Base-by-base conservation (phyloP, 768 basidiomycete species). In the Megacollybia marginata region DNA sequence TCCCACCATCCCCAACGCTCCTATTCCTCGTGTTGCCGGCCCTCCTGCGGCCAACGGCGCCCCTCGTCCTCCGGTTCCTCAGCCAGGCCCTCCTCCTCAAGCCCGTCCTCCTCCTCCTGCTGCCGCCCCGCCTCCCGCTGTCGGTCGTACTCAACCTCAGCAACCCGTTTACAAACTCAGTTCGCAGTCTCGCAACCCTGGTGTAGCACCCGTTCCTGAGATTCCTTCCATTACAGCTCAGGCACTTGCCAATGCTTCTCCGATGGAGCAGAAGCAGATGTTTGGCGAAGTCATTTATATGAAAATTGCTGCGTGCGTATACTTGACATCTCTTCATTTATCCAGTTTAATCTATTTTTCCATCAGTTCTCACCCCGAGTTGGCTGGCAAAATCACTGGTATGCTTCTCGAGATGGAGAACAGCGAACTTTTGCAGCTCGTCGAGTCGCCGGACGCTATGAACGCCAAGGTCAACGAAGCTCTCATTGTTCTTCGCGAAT, bases 331-430 rank as follows among this genome's bases (percentile, higher is more conserved):
- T 49, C 53, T 50, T 20, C 50, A 63, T 34, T 33, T 2, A 28
- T 57, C 19, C 19, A 36, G 19, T 16, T 23, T 44, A 34, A 12
- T n/a, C n/a, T 38, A 20, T 48, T 53, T 46, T 49, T 7, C 53
- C 48, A 44, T 43, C 44, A 91, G 85, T 19, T 65, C 83, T 50
- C 85, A 98, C 60, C 91, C 93, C 51, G 94, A 95, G 18, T 74
- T 96, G 63, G 93, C 96, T 56, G 96, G 96, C 53, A 97, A 97
- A 79, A 96, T 97, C 67, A 97, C 94, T 42, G 94, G 92, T 49
- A 97, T 97, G 94, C 75, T 97, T 62, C 81, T 97, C 55, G 94
- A 99, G 81, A 98, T 99, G 95, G 94, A 97, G 68, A 95, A 95
- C 71, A 63, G 76, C 44, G 96, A 98, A 69, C 77, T 99, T 46